Conservation (phyloP, 352 stramenopile species). For the Stramenopiles sp. region DNA sequence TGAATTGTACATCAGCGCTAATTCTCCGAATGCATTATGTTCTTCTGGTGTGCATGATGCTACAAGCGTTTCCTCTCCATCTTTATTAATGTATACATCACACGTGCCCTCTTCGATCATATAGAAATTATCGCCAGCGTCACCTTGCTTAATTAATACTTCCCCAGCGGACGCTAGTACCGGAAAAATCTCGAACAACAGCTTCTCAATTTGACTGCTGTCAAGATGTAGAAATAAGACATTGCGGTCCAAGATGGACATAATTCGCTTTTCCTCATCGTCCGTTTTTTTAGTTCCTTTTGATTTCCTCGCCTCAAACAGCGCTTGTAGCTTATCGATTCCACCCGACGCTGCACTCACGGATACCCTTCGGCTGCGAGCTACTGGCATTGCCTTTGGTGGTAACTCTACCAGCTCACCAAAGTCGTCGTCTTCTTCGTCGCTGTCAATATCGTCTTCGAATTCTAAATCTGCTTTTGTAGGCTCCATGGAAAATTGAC, state of each 20-base stretch:
- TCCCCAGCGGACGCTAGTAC: constrained; percentile 16
- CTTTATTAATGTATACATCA: neutral
- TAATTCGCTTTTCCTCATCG: constrained; percentile 47
- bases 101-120: constrained; percentile 5
- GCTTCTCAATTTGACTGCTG: constrained; percentile 35
- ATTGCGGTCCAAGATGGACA: constrained; percentile 38
- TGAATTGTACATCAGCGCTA: constrained; percentile 63
- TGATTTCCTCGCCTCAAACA: neutral
- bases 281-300: constrained; percentile 35
- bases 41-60: neutral
- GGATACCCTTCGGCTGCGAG: constrained; percentile 56
- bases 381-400: constrained; percentile 37
- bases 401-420: constrained; percentile 49
- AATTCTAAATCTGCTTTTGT: constrained; percentile 60
- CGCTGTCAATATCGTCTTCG: constrained; percentile 53
- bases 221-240: neutral
- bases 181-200: constrained; percentile 65
- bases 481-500: constrained; percentile 20
- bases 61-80: neutral
- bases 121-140: constrained; percentile 6
- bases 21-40: constrained; percentile 43
- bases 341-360: constrained; percentile 56
- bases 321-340: constrained; percentile 20
- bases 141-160: constrained; percentile 33
- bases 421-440: constrained; percentile 34